Conservation (phyloP, 1,284 basidiomycete species). For the Ustilago nuda region DNA sequence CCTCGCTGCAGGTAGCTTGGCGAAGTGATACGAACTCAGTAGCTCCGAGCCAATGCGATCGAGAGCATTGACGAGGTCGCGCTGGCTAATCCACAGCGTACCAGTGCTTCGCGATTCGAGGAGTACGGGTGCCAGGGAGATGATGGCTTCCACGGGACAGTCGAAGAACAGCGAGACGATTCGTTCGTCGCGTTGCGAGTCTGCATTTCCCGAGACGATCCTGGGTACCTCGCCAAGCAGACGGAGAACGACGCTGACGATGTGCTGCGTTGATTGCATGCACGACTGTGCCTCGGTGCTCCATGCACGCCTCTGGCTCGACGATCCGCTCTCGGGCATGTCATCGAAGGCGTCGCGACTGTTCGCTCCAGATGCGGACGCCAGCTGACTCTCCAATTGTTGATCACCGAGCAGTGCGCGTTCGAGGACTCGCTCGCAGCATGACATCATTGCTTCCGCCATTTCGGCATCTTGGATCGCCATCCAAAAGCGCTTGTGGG, state of each 20-base stretch:
- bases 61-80: slow-evolving; percentile 38
- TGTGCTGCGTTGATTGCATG: not conserved
- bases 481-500: slow-evolving; percentile 9
- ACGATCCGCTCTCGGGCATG: slow-evolving; percentile 21
- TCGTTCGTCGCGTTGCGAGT: slow-evolving; percentile 22
- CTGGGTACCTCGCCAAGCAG: slow-evolving; percentile 24
- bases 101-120: slow-evolving; percentile 17
- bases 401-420: slow-evolving; percentile 19
- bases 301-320: not conserved
- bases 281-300: not conserved
- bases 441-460: slow-evolving; percentile 16
- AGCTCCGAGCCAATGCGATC: slow-evolving; percentile 43
- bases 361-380: not conserved
- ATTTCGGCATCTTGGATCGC: slow-evolving; percentile 25
- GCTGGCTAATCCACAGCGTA: slow-evolving; percentile 35
- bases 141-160: slow-evolving; percentile 14
- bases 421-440: slow-evolving; percentile 23
- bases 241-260: slow-evolving; percentile 16
- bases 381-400: not conserved
- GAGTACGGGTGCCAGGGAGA: slow-evolving; percentile 23
- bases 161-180: slow-evolving; percentile 34
- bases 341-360: slow-evolving; percentile 31
- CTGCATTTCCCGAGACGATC: slow-evolving; percentile 13
- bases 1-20: slow-evolving; percentile 19
- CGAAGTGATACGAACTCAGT: slow-evolving; percentile 30